These are phyloP conservation scores for Apiospora hydei DNA, from an alignment of 2,329 filamentous ascomycete species.

Conservation along the genomic window DNA sequence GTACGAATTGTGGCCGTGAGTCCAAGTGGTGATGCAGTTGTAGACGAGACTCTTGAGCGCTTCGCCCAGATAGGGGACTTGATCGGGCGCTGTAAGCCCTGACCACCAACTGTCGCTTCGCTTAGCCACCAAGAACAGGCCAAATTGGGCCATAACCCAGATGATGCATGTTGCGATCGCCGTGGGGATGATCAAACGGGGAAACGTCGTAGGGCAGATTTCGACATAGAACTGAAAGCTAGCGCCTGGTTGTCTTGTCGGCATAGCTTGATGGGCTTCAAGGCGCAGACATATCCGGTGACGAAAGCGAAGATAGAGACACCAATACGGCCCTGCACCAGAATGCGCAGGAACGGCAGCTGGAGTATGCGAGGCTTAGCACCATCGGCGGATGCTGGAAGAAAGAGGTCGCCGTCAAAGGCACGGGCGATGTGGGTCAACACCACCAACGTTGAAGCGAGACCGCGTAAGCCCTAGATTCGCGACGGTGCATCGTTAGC, in stretches of 20 bases:
- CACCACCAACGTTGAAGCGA: slow-evolving; percentile 63
- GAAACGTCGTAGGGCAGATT: slow-evolving; percentile 64
- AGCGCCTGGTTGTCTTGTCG: slow-evolving; percentile 60
- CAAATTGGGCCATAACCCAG: slow-evolving; percentile 61
- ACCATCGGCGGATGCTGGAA: slow-evolving; percentile 52
- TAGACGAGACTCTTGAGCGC: slow-evolving; percentile 53
- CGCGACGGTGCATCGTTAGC: slow-evolving; percentile 25
- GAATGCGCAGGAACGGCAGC: slow-evolving; percentile 64
- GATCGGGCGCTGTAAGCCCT: slow-evolving; percentile 54
- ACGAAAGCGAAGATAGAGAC: slow-evolving; percentile 72
- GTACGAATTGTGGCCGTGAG: slow-evolving; percentile 56
- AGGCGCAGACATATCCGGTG: slow-evolving; percentile 69
- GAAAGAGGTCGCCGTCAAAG: slow-evolving; percentile 59
- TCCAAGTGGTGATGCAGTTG: slow-evolving; percentile 60
- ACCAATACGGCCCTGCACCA: slow-evolving; percentile 67
- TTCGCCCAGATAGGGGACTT: slow-evolving; percentile 46
- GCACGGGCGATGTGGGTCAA: slow-evolving; percentile 60
- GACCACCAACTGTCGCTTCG: slow-evolving; percentile 68
- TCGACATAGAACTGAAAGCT: slow-evolving; percentile 61
- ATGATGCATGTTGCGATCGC: slow-evolving; percentile 60
- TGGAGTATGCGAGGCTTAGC: slow-evolving; percentile 59
- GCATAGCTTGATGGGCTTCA: slow-evolving; percentile 65
- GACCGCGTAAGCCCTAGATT: slow-evolving; percentile 60
- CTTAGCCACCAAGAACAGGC: slow-evolving; percentile 62
- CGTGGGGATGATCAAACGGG: slow-evolving; percentile 65